phyloP scores from a whole-genome alignment of 345 rosid species.

The Brassica carinata region DNA sequence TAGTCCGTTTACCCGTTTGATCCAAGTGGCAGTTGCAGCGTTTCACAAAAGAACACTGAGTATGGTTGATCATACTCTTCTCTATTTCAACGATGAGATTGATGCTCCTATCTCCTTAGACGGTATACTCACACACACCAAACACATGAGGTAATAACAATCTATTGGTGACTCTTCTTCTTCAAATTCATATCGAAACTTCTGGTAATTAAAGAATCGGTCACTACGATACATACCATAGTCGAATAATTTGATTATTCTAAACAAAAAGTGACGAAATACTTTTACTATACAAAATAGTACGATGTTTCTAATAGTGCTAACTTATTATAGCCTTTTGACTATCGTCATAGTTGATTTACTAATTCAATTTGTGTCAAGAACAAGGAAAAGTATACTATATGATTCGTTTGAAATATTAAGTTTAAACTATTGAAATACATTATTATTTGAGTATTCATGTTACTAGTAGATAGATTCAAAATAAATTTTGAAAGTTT shows the following conservation, averaged over 20 bases:
- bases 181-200: not conserved
- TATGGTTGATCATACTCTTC: slow-evolving; percentile 45
- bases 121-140: slow-evolving; percentile 65
- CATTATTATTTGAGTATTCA: not conserved
- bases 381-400: not conserved
- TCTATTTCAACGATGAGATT: slow-evolving; percentile 67
- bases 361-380: not conserved
- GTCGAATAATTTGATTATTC: not conserved
- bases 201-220: not conserved
- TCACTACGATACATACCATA: not conserved
- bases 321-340: not conserved
- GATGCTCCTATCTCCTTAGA: slow-evolving; percentile 79
- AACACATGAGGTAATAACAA: slow-evolving; percentile 55
- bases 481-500: no score
- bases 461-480: not conserved
- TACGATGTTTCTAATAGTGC: not conserved
- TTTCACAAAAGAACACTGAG: slow-evolving; percentile 63
- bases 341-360: not conserved
- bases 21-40: slow-evolving; percentile 71
- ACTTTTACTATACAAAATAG: not conserved
- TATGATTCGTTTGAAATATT: not conserved
- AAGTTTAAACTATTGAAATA: not conserved
- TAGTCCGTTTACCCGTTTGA: slow-evolving; percentile 83
- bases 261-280: not conserved
- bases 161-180: not conserved